phyloP scores from a whole-genome alignment of 148 eudicot genomes.

The Silene latifolia region DNA sequence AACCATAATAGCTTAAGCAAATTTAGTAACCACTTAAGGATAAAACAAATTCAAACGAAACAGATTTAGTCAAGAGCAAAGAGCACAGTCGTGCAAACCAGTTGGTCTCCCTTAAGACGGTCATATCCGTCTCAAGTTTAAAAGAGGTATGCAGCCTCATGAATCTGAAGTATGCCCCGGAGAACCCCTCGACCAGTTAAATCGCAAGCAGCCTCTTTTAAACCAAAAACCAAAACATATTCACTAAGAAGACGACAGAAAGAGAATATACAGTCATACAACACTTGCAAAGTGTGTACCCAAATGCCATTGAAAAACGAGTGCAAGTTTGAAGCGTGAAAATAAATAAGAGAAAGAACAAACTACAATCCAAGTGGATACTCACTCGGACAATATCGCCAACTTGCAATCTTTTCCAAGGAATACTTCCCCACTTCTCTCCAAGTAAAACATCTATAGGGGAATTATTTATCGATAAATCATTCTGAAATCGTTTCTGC shows the following conservation, averaged over 20 bases:
- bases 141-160: too few species aligned
- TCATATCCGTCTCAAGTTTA: too few species aligned
- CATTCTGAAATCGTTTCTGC: conserved; percentile 97
- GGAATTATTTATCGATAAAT: conserved; percentile 74
- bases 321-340: neutral
- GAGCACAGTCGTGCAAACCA: neutral
- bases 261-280: conserved; percentile 1
- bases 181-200: neutral
- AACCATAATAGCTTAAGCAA: neutral
- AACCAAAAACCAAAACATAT: neutral
- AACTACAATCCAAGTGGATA: conserved; percentile 9
- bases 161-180: neutral
- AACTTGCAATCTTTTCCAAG: conserved; percentile 91
- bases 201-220: neutral
- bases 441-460: conserved; percentile 66
- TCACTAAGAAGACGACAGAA: neutral
- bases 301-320: neutral
- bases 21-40: neutral
- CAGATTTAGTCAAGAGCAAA: neutral
- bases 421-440: conserved; percentile 55
- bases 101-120: too few species aligned
- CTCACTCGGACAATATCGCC: conserved; percentile 94
- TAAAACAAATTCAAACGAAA: neutral
- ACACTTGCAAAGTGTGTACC: neutral
- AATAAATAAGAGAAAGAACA: conserved; percentile 5